Evolutionary conservation across 108 stramenopile genomes (phyloP), one percentile per base, ranked within the genome.

Genomic region (Epipyxis sp.): DNA sequence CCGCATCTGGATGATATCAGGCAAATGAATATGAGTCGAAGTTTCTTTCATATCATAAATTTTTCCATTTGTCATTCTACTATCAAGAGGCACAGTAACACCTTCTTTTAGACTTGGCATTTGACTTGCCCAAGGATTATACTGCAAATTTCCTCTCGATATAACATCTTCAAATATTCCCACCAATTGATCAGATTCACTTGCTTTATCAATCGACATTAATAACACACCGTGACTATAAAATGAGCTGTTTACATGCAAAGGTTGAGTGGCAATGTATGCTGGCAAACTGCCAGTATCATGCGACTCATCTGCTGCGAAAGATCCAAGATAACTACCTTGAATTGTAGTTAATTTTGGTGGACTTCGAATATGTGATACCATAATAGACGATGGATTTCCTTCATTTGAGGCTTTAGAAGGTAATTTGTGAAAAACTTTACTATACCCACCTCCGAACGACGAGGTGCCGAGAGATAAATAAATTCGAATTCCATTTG

Each of bases 401-500:
- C 13, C 13, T 13, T 50, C 46, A 20, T 50, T 50, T 13, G 46
- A 20, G 6, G 46, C 6, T 32, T 16, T 65, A 10, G 61, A 3
- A 35, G 34, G 34, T 10, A 32, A 6, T 32, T 13, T 29, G 25
- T 65, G 34, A 37, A 32, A 10, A 16, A 65, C 6, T 29, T 25
- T 3, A 25, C 20, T 16, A 16, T 57, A 16, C 16, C 16, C 16
- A 25, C 16, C 16, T 16, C 54, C 54, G 25, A 16, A 25, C 3
- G 61, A 35, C 30, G 30, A 16, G 6, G 10, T 10, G 34, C 20
- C 30, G 79, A 76, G 76, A 13, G 81, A 82, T 30, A 83, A 2
- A 80, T 81, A 83, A 39, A 83, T 71, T 25, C 83, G 81, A 77
- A 77, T 40, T 32, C 83, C 83, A 0, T 45, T 65, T 43, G 74